These are phyloP conservation scores for Calonectria pteridis DNA, from an alignment of 2,329 filamentous ascomycete species.

Conservation along the genomic window DNA sequence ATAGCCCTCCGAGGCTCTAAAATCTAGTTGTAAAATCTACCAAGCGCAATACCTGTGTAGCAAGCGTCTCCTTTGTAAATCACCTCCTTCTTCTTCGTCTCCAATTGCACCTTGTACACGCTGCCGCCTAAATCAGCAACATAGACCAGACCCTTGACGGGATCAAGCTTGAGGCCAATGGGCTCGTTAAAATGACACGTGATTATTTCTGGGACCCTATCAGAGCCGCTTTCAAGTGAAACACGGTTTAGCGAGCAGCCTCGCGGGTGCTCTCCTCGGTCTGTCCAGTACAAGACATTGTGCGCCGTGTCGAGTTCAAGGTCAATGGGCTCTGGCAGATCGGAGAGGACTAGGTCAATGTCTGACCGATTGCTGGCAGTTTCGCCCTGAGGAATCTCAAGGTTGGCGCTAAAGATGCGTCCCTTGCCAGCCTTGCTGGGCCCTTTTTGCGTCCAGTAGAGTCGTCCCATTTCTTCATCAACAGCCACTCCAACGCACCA, in stretches of 20 bases:
- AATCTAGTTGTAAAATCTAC: background rate
- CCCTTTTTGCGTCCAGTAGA: slow-evolving; percentile 1
- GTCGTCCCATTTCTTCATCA: background rate
- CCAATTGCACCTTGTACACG: background rate
- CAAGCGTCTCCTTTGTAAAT: background rate
- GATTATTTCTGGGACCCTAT: background rate
- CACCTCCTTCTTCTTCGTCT: background rate
- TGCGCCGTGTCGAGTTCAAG: background rate
- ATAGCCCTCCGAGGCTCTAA: background rate
- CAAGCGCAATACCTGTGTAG: background rate
- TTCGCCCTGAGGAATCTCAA: background rate
- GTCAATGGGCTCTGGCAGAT: background rate
- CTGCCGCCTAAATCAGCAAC: background rate
- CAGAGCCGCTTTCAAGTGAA: background rate
- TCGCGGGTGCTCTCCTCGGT: background rate
- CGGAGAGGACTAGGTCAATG: background rate
- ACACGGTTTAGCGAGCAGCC: background rate
- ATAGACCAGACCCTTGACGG: background rate
- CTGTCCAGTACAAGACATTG: background rate
- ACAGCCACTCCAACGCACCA: background rate
- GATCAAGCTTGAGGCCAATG: background rate
- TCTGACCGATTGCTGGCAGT: background rate
- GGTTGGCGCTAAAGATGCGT: background rate
- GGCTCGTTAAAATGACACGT: background rate
- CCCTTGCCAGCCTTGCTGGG: background rate